Base-by-base conservation (phyloP, 176 grass and related monocot genomes). In the Aegilops bicornis region DNA sequence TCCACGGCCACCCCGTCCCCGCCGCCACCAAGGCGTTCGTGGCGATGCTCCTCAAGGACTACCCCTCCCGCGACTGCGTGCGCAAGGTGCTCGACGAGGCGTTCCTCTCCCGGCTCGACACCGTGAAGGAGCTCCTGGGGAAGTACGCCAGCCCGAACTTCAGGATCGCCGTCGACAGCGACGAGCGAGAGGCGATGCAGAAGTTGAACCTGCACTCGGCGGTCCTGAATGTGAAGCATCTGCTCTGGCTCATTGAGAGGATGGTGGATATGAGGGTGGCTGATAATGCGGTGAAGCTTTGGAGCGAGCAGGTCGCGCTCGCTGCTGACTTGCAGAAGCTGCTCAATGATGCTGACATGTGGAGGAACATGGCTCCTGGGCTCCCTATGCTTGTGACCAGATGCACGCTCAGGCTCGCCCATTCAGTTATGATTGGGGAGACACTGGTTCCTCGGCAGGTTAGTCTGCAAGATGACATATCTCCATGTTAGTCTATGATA, bases 111-210 rank as follows among this genome's bases (percentile, higher is more conserved):
- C 91, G 91, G 45, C 79, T 98, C 20, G 91, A 95, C 32, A 92
- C 86, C 29, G 81, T 98, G 35, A 95, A 93, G 85, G 96, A 98
- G 68, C 88, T 95, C 11, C 89, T 98, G 86, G 93, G 91, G 29
- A 95, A 98, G 81, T 95, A 98, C 10, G 93, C 96, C 0, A 98
- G 91, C 83, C 96, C 91, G 0, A 91, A 98, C 48, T 93, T 96
- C 78, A 90, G 93, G 76, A 85, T 96, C 5, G 61, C 91, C 0
- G 86, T 88, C 50, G 88, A 94, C 70, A 92, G 91, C 60, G 96
- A 98, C 39, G 96, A 96, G 81, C 90, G 92, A 1, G 96, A 98
- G 61, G 93, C 93, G 0, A 94, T 98, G 67, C 93, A 98, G 67
- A 96, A 87, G 88, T 42, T 98, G 9, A 93, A 94, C 71, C 63